These are phyloP conservation scores for Diplosphaera chodatii DNA, from an alignment of 139 green algal species.

Conservation along the genomic window DNA sequence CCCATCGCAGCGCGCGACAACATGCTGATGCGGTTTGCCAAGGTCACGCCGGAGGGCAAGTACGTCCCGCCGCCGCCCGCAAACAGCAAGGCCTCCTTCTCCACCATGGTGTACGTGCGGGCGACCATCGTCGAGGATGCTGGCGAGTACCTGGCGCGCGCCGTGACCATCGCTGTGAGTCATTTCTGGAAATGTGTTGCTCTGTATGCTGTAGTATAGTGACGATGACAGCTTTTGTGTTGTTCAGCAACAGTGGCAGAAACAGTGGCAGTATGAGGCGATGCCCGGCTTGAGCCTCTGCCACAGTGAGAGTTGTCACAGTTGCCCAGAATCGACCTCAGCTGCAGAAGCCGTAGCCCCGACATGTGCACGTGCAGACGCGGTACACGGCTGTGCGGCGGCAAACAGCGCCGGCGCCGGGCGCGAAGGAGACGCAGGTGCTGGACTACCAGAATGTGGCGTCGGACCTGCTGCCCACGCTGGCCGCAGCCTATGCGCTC, in stretches of 20 bases:
- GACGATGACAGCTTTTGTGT: too few species aligned
- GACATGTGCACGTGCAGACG: too few species aligned
- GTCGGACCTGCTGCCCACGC: slow-evolving; percentile 70
- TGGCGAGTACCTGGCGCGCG: slow-evolving; percentile 60
- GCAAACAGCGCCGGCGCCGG: slow-evolving; percentile 61
- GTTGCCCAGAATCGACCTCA: too few species aligned
- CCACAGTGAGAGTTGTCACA: too few species aligned
- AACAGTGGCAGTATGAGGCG: too few species aligned
- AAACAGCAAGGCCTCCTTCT: slow-evolving; percentile 87
- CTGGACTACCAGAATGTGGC: slow-evolving; percentile 92
- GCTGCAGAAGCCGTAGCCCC: too few species aligned
- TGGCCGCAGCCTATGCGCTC: slow-evolving; percentile 80
- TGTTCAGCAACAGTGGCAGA: too few species aligned
- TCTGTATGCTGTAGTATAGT: too few species aligned
- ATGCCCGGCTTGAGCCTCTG: too few species aligned
- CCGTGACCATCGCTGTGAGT: slow-evolving; percentile 72
- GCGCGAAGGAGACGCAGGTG: slow-evolving; percentile 73
- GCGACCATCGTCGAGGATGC: slow-evolving; percentile 77
- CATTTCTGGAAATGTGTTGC: too few species aligned
- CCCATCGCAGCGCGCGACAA: slow-evolving; percentile 49
- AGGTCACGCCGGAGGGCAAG: slow-evolving; percentile 67
- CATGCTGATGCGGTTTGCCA: slow-evolving; percentile 87
- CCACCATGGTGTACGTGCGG: slow-evolving; percentile 89
- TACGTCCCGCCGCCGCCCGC: slow-evolving; percentile 74
- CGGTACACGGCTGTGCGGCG: slow-evolving; percentile 78